Evolutionary conservation across 1,139 yeast genomes (phyloP).

Genomic region (Saccharomyces uvarum): DNA sequence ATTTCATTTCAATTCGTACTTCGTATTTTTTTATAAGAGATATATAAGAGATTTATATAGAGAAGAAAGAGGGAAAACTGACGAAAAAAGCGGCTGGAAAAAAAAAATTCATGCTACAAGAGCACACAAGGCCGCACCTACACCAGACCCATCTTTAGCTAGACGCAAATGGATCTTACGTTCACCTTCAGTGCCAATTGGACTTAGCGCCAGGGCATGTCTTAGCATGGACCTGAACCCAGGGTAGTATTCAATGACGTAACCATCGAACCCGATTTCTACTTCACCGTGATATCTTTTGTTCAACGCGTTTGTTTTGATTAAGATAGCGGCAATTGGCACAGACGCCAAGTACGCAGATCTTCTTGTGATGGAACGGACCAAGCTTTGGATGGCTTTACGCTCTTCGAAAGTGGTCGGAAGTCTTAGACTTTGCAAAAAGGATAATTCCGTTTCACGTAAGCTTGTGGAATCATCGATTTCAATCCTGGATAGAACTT

Average conservation of each 20-base stretch:
- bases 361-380: conserved; percentile 73
- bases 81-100: not conserved
- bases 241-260: conserved; percentile 88
- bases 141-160: conserved; percentile 93
- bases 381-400: conserved; percentile 57
- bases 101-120: conserved; percentile 24
- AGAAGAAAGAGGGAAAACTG: not conserved
- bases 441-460: conserved; percentile 55
- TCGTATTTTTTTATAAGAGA: not conserved
- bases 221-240: conserved; percentile 71
- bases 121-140: conserved; percentile 94
- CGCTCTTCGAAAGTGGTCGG: conserved; percentile 68
- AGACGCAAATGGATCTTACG: conserved; percentile 67
- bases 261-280: conserved; percentile 92
- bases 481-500: conserved; percentile 74
- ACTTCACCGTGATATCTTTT: conserved; percentile 56
- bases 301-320: conserved; percentile 49
- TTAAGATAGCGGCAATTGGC: conserved; percentile 73
- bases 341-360: conserved; percentile 83
- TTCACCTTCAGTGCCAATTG: conserved; percentile 63
- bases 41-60: conserved; percentile 1
- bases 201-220: conserved; percentile 64
- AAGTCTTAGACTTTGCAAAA: conserved; percentile 56
- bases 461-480: conserved; percentile 71
- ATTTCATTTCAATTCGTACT: not conserved